A percentile compares a stretch with the other conserved stretches of the same genome.
phyloP scores from a whole-genome alignment of 23 red algal species.

The Gracilaria gracilis region DNA sequence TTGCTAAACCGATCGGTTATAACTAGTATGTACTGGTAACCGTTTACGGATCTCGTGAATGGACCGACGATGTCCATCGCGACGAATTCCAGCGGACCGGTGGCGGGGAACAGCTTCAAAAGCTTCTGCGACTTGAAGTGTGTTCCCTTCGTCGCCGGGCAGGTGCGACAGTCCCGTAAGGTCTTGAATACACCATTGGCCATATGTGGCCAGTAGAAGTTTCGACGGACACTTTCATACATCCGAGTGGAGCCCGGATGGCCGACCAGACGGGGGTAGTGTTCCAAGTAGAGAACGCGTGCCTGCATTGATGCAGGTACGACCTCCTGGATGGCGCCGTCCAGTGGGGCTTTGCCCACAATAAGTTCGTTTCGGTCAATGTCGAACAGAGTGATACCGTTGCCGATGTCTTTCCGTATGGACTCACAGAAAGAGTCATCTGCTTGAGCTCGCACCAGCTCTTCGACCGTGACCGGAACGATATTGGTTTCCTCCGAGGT shows the following conservation, averaged over 20 bases:
- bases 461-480: not conserved
- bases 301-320: too few species aligned
- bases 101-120: slow-evolving; percentile 38
- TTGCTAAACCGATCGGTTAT: slow-evolving; percentile 54
- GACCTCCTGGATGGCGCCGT: too few species aligned
- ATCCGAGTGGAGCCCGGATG: slow-evolving; percentile 13
- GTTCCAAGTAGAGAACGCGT: not conserved
- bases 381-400: slow-evolving; percentile 9
- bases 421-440: slow-evolving; percentile 29
- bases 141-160: not conserved
- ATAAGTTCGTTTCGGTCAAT: not conserved
- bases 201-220: slow-evolving; percentile 34
- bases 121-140: slow-evolving; percentile 4
- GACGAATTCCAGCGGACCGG: slow-evolving; percentile 19
- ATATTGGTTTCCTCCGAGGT: too few species aligned
- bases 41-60: slow-evolving; percentile 6
- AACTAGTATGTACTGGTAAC: slow-evolving; percentile 31
- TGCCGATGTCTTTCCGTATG: not conserved
- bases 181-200: not conserved
- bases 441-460: slow-evolving; percentile 25
- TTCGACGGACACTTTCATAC: not conserved
- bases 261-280: not conserved
- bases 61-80: slow-evolving; percentile 56
- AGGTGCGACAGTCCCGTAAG: not conserved
- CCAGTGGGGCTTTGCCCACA: not conserved